Evolutionary conservation across 2,329 filamentous ascomycete genomes (phyloP).

Genomic region (Thelonectria olida): DNA sequence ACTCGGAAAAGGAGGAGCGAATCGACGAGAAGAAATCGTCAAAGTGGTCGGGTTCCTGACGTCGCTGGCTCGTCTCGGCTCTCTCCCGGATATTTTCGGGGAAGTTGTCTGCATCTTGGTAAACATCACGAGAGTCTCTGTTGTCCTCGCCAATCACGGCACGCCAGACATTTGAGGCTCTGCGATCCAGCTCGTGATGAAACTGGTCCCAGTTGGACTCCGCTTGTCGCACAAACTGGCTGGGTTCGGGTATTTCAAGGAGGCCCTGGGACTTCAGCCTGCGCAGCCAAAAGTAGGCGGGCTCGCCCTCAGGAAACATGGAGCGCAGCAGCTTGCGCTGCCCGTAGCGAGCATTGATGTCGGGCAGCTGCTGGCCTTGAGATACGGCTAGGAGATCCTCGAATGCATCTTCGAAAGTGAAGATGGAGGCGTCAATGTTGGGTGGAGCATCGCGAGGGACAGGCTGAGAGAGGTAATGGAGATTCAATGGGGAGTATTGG

Average conservation of each 20-base stretch:
- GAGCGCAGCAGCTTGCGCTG: slow-evolving; percentile 49
- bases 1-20: slow-evolving; percentile 48
- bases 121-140: slow-evolving; percentile 13
- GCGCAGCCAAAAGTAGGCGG: slow-evolving; percentile 53
- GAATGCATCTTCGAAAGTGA: slow-evolving; percentile 66
- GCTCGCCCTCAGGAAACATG: slow-evolving; percentile 53
- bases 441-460: slow-evolving; percentile 54
- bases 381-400: slow-evolving; percentile 64
- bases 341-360: slow-evolving; percentile 48
- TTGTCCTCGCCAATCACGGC: slow-evolving; percentile 25
- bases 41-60: slow-evolving; percentile 45
- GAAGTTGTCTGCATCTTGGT: slow-evolving; percentile 23
- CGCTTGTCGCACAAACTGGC: slow-evolving; percentile 23
- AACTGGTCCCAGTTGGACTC: slow-evolving; percentile 42
- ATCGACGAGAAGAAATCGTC: slow-evolving; percentile 53
- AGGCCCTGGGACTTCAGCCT: slow-evolving; percentile 50
- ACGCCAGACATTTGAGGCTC: slow-evolving; percentile 42
- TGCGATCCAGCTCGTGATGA: slow-evolving; percentile 43
- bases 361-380: slow-evolving; percentile 52
- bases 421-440: slow-evolving; percentile 48
- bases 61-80: slow-evolving; percentile 5
- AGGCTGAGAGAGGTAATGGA: slow-evolving; percentile 58
- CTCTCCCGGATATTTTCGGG: slow-evolving; percentile 15
- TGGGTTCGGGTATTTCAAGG: slow-evolving; percentile 43
- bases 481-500: slow-evolving; percentile 46